Percentiles rank a stretch among this genome's conserved stretches.
Conservation (phyloP, 1,139 yeast genomes). For the Saccharomyces hybrid region DNA sequence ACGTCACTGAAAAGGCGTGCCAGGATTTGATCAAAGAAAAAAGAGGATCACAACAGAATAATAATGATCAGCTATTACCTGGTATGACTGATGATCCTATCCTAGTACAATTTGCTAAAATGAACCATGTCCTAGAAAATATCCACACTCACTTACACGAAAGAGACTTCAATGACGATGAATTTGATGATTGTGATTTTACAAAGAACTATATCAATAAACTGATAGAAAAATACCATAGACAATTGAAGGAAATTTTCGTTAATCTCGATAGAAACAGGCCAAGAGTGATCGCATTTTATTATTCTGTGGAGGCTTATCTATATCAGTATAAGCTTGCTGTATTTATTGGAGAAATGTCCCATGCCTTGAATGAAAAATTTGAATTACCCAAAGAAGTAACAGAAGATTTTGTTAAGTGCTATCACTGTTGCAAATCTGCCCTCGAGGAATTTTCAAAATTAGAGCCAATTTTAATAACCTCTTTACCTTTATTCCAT, state of each 20-base stretch:
- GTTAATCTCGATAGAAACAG: conserved; percentile 34
- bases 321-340: conserved; percentile 43
- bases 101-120: conserved; percentile 51
- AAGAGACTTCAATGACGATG: conserved; percentile 20
- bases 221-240: conserved; percentile 13
- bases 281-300: conserved; percentile 42
- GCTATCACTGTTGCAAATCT: conserved; percentile 48
- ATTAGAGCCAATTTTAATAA: conserved; percentile 39
- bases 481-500: conserved; percentile 54
- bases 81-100: conserved; percentile 31
- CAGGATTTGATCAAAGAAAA: conserved; percentile 13
- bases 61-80: conserved; percentile 30
- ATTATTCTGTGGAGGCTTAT: conserved; percentile 64
- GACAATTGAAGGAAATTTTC: conserved; percentile 16
- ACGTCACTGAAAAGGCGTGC: conserved; percentile 17
- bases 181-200: conserved; percentile 16
- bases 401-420: conserved; percentile 39
- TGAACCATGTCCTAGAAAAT: conserved; percentile 55
- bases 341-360: conserved; percentile 10
- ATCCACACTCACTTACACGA: conserved; percentile 44
- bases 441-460: conserved; percentile 44
- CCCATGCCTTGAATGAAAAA: conserved; percentile 5
- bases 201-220: conserved; percentile 12
- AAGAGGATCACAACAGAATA: conserved; percentile 1
- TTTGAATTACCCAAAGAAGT: conserved; percentile 26